Conservation (phyloP, 345 rosid genomes). For the Durio zibethinus region DNA sequence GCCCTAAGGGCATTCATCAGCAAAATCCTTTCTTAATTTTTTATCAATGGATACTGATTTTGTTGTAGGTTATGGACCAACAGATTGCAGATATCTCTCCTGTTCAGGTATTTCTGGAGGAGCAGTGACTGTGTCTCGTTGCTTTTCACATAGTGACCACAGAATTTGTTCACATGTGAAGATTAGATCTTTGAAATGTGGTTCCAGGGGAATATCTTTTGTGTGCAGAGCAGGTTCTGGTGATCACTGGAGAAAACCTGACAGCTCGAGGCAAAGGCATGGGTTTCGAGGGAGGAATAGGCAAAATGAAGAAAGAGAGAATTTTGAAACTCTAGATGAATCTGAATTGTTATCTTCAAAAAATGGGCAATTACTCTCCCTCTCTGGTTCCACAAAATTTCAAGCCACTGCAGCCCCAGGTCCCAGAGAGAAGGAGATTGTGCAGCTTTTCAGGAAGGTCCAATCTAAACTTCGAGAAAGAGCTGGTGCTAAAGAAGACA, state of each 20-base stretch:
- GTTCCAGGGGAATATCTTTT: slow-evolving; percentile 34
- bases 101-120: slow-evolving; percentile 47
- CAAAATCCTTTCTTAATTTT: too few relatives aligned
- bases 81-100: slow-evolving; percentile 42
- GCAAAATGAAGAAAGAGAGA: slow-evolving; percentile 54
- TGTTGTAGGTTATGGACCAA: slow-evolving; percentile 51
- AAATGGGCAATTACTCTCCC: slow-evolving; percentile 59
- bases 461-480: slow-evolving; percentile 84
- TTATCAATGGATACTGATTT: not conserved
- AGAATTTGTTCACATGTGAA: slow-evolving; percentile 30
- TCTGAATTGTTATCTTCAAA: slow-evolving; percentile 43
- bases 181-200: slow-evolving; percentile 35
- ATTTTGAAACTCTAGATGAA: slow-evolving; percentile 36
- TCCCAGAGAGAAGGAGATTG: slow-evolving; percentile 81
- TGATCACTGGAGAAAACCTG: slow-evolving; percentile 64
- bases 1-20: too few relatives aligned
- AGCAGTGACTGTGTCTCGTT: slow-evolving; percentile 33
- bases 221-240: slow-evolving; percentile 59
- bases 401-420: slow-evolving; percentile 81
- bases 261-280: slow-evolving; percentile 62
- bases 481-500: slow-evolving; percentile 66
- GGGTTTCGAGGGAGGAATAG: slow-evolving; percentile 60
- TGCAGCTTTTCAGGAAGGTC: slow-evolving; percentile 81
- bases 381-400: slow-evolving; percentile 54
- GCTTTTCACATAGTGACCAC: slow-evolving; percentile 30